A percentile compares a stretch with the other conserved stretches of the same genome.
These are phyloP conservation scores for Botrytis sinoallii DNA, from an alignment of 2,329 filamentous ascomycete species.

Conservation along the genomic window DNA sequence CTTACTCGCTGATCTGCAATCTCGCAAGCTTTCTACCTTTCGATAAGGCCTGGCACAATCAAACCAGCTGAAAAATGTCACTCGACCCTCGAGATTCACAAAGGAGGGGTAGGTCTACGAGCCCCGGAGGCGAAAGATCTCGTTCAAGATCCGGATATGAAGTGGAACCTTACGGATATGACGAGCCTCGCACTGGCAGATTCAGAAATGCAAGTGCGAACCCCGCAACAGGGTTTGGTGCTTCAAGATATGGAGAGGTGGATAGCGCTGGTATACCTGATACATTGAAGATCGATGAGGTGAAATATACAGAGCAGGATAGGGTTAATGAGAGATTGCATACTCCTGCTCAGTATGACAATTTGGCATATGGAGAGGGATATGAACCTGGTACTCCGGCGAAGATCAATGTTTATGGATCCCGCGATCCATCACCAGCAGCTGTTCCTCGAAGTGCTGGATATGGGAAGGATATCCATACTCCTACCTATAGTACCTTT, in stretches of 20 bases:
- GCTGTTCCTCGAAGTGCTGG: conserved; percentile 2
- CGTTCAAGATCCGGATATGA: conserved; percentile 25
- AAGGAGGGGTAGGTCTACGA: conserved; percentile 33
- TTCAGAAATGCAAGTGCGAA: conserved; percentile 2
- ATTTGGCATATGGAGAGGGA: conserved; percentile 15
- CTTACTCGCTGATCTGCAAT: neutral
- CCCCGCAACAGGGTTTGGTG: neutral
- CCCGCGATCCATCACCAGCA: conserved; percentile 2
- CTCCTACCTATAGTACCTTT: neutral
- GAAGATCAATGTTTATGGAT: conserved; percentile 18
- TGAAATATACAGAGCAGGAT: conserved; percentile 8
- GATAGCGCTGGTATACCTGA: conserved; percentile 22
- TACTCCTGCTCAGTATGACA: conserved; percentile 3
- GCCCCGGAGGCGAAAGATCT: conserved; percentile 33
- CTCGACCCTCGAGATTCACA: conserved; percentile 35
- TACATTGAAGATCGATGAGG: conserved; percentile 14
- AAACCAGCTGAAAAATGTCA: conserved; percentile 26
- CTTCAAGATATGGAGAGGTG: neutral
- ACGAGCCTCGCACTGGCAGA: conserved; percentile 11
- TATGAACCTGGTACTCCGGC: conserved; percentile 11
- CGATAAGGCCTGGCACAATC: neutral
- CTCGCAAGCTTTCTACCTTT: neutral
- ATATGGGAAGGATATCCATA: conserved; percentile 3
- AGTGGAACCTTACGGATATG: conserved; percentile 18
- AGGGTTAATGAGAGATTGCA: conserved; percentile 7